Evolutionary conservation across 2,329 filamentous ascomycete genomes (phyloP).

Genomic region (Ceratocystis variospora): DNA sequence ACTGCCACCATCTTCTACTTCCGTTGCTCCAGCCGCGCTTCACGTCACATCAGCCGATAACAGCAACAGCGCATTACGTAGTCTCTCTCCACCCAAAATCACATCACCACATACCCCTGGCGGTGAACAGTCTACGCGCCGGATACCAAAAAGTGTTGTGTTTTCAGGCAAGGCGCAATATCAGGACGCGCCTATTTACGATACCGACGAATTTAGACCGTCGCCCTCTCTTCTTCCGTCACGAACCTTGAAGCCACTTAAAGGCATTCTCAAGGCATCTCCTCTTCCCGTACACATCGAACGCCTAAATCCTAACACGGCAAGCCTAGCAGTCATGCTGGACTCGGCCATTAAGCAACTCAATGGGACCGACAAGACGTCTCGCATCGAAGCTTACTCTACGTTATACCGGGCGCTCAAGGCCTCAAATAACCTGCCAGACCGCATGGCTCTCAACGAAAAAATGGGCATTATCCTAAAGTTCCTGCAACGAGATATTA

Average conservation of each 20-base stretch:
- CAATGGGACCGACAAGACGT: constrained; percentile 55
- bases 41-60: not conserved
- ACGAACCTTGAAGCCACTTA: constrained; percentile 26
- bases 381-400: constrained; percentile 73
- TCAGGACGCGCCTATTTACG: constrained; percentile 38
- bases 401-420: constrained; percentile 63
- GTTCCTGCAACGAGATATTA: constrained; percentile 73
- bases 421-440: constrained; percentile 68
- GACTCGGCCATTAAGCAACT: constrained; percentile 75
- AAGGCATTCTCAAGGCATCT: constrained; percentile 66
- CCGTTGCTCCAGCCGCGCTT: not conserved
- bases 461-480: constrained; percentile 67
- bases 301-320: constrained; percentile 23
- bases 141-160: constrained; percentile 40
- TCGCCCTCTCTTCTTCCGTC: constrained; percentile 17
- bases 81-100: constrained; percentile 37
- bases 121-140: constrained; percentile 32
- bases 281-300: constrained; percentile 35
- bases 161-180: constrained; percentile 46
- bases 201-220: constrained; percentile 26
- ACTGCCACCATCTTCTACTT: not conserved
- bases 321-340: constrained; percentile 55
- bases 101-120: constrained; percentile 32
- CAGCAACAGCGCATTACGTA: not conserved
- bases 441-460: constrained; percentile 54